Evolutionary conservation across 768 basidiomycete species (phyloP).

Genomic region (Termitomyces sp.): DNA sequence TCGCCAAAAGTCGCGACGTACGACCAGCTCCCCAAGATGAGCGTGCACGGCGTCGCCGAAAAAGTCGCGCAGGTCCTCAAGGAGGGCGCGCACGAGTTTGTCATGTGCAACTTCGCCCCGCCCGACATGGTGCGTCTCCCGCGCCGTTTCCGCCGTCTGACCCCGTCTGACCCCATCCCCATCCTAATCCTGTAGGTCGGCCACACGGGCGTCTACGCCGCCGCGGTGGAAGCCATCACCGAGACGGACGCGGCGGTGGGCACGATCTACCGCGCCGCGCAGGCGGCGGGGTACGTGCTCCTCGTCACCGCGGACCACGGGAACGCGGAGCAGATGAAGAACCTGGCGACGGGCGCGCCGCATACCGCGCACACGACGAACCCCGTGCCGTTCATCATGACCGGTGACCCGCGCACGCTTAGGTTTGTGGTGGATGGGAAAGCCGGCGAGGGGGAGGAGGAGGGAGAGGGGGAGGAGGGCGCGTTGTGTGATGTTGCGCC

Average conservation of each 20-base stretch:
- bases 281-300: slow-evolving; percentile 82
- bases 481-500: slow-evolving; percentile 90
- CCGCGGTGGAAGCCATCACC: slow-evolving; percentile 82
- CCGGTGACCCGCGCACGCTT: slow-evolving; percentile 53
- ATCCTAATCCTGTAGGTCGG: slow-evolving; percentile 59
- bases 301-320: slow-evolving; percentile 92
- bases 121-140: slow-evolving; percentile 82
- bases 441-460: slow-evolving; percentile 41
- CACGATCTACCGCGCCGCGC: slow-evolving; percentile 79
- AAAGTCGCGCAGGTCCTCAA: slow-evolving; percentile 87
- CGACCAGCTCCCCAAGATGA: slow-evolving; percentile 89
- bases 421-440: slow-evolving; percentile 47
- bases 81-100: slow-evolving; percentile 69
- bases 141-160: too few species aligned
- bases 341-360: slow-evolving; percentile 76
- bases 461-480: slow-evolving; percentile 51
- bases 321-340: slow-evolving; percentile 93
- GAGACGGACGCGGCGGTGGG: slow-evolving; percentile 90
- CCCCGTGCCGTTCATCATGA: slow-evolving; percentile 87
- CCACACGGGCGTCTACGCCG: slow-evolving; percentile 89
- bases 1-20: slow-evolving; percentile 95
- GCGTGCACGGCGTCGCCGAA: slow-evolving; percentile 81
- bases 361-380: slow-evolving; percentile 93
- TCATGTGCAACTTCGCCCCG: slow-evolving; percentile 98
- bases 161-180: too few species aligned